These are phyloP conservation scores for Smallanthus sonchifolius DNA, from an alignment of 129 eudicot species.

Conservation along the genomic window DNA sequence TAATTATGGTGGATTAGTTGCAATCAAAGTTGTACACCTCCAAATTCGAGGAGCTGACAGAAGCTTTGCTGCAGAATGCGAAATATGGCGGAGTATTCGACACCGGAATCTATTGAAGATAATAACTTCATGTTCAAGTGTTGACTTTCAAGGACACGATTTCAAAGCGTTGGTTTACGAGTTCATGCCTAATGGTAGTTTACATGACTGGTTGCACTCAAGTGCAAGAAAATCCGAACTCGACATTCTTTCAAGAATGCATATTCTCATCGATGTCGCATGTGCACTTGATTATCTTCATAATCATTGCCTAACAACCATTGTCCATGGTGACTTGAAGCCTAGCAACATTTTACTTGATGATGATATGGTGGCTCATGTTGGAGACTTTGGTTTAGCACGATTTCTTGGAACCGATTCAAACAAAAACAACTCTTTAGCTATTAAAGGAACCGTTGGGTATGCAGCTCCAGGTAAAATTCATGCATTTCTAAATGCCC, in stretches of 20 bases:
- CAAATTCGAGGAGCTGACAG: slow-evolving; percentile 13
- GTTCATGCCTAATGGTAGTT: slow-evolving; percentile 34
- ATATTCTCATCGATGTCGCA: slow-evolving; percentile 24
- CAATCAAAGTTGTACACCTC: slow-evolving; percentile 34
- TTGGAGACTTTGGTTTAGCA: slow-evolving; percentile 28
- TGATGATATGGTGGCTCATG: slow-evolving; percentile 22
- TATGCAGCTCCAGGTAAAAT: slow-evolving; percentile 37
- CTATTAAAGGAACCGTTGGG: slow-evolving; percentile 39
- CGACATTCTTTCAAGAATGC: slow-evolving; percentile 1
- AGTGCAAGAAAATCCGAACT: background rate
- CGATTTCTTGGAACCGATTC: slow-evolving; percentile 8
- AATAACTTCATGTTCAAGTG: slow-evolving; percentile 37
- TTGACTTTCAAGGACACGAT: slow-evolving; percentile 23
- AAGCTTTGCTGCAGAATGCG: slow-evolving; percentile 30
- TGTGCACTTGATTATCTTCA: slow-evolving; percentile 30
- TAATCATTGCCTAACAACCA: slow-evolving; percentile 13
- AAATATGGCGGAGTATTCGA: slow-evolving; percentile 27
- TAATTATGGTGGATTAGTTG: slow-evolving; percentile 13
- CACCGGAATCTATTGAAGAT: slow-evolving; percentile 36
- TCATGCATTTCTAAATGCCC: background rate
- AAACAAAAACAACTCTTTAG: slow-evolving; percentile 12
- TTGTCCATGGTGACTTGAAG: slow-evolving; percentile 24
- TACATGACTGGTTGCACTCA: slow-evolving; percentile 27
- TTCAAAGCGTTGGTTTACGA: slow-evolving; percentile 40
- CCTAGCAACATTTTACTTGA: slow-evolving; percentile 28